phyloP scores from a whole-genome alignment of 345 rosid genomes.

The Viola odorata region DNA sequence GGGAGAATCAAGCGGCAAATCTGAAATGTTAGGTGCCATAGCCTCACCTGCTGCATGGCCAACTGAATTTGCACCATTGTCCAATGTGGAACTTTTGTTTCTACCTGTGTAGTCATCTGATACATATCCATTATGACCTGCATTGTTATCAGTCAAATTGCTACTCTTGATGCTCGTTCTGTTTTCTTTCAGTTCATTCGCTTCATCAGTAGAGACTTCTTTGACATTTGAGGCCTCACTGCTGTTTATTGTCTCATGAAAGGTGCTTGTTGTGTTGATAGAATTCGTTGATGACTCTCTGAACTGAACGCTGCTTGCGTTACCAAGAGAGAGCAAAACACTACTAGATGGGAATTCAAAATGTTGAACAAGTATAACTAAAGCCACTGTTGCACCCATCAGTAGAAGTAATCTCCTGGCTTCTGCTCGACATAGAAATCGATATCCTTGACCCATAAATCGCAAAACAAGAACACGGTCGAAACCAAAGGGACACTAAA shows the following conservation, averaged over 20 bases:
- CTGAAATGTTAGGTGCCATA: background rate
- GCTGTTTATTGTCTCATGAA: conserved; percentile 17
- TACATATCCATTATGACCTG: conserved; percentile 1
- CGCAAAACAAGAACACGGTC: background rate
- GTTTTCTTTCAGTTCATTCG: background rate
- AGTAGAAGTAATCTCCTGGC: conserved; percentile 45
- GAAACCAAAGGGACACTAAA: background rate
- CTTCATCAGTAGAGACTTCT: background rate
- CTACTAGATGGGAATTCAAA: conserved; percentile 50
- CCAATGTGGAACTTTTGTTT: conserved; percentile 11
- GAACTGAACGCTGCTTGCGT: conserved; percentile 11
- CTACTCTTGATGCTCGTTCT: background rate
- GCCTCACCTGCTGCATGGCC: conserved; percentile 11
- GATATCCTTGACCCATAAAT: conserved; percentile 42
- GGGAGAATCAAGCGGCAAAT: no score
- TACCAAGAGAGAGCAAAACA: conserved; percentile 30
- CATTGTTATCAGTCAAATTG: conserved; percentile 9
- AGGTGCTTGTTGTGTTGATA: conserved; percentile 18
- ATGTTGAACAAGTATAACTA: conserved; percentile 40
- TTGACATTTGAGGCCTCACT: conserved; percentile 12
- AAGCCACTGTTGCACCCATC: conserved; percentile 26
- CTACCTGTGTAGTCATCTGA: conserved; percentile 1
- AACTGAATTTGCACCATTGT: conserved; percentile 5
- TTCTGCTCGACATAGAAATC: conserved; percentile 31
- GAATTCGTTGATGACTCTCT: conserved; percentile 7